phyloP scores from a whole-genome alignment of 768 basidiomycete species.

The Lactarius sanguifluus region DNA sequence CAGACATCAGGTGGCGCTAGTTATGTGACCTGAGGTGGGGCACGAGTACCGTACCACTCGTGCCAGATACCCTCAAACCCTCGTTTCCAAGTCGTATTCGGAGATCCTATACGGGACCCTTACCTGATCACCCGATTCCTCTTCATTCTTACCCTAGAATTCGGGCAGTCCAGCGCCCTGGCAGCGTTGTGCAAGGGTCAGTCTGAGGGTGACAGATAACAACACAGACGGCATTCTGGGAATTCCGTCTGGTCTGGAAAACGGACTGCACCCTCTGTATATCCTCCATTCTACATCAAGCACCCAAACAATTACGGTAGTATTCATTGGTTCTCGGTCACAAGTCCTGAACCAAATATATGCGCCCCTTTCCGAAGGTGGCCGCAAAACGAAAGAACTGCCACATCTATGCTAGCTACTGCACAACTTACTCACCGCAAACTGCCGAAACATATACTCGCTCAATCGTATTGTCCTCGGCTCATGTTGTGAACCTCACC shows the following conservation, averaged over 20 bases:
- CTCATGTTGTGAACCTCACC: neutral
- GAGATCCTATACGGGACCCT: neutral
- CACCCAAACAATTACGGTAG: neutral
- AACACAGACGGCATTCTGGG: neutral
- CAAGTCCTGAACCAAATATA: neutral
- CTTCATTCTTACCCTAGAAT: neutral
- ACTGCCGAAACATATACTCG: neutral
- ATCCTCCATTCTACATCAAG: neutral
- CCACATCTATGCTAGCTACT: neutral
- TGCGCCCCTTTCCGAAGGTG: neutral
- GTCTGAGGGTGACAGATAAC: neutral
- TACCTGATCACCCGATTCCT: neutral
- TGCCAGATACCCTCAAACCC: neutral
- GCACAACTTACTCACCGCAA: neutral
- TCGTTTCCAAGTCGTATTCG: neutral
- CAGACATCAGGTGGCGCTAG: neutral
- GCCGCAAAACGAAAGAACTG: neutral
- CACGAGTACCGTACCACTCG: neutral
- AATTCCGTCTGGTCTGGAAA: neutral
- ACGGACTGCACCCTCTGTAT: neutral
- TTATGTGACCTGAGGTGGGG: neutral
- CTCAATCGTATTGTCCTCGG: neutral
- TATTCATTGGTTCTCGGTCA: neutral
- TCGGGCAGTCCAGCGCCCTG: neutral
- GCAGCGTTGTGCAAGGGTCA: neutral